Evolutionary conservation across 2,329 filamentous ascomycete genomes (phyloP).

Genomic region (Triangularia verruculosa): DNA sequence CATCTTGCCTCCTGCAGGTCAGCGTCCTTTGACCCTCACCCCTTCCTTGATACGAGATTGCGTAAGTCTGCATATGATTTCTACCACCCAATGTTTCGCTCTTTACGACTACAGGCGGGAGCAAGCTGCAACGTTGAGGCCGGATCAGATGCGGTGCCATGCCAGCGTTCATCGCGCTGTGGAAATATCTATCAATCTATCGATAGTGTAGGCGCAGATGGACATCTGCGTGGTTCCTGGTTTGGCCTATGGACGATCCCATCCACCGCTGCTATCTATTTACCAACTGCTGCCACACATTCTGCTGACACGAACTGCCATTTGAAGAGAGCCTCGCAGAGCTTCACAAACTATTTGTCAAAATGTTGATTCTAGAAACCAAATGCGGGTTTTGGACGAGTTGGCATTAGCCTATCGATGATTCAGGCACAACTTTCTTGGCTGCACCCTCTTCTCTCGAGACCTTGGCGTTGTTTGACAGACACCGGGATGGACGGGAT

Average conservation of each 20-base stretch:
- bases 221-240: neutral
- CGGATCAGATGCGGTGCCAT: neutral
- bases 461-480: constrained; percentile 2
- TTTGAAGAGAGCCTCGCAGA: neutral
- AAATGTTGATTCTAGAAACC: neutral
- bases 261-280: neutral
- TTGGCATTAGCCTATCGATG: constrained; percentile 1
- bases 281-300: neutral
- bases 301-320: neutral
- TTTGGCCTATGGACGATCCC: neutral
- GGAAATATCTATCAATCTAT: neutral
- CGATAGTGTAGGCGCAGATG: neutral
- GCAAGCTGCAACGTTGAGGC: neutral
- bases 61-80: neutral
- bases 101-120: neutral
- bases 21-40: constrained; percentile 1
- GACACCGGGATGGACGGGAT: constrained; percentile 1
- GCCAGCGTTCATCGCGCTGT: neutral
- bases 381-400: neutral
- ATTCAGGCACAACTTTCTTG: constrained; percentile 10
- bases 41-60: constrained; percentile 10
- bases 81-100: neutral
- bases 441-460: neutral
- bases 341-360: neutral
- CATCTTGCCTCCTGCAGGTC: neutral